Base-by-base conservation (phyloP, 805 yeast genomes). In the Candida quercuum region DNA sequence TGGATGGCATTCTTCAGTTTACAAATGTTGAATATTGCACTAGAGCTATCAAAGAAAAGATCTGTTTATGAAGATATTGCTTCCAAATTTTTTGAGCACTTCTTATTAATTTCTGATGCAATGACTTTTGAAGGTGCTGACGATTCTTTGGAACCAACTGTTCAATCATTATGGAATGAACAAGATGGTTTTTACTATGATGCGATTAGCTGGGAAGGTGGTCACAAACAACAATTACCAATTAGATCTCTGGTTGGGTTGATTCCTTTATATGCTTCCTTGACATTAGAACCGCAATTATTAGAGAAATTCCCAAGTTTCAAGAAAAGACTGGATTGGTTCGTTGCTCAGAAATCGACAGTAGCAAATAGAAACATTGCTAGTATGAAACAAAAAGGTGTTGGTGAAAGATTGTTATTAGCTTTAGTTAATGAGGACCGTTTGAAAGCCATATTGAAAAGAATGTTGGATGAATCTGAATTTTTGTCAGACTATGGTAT, bases 1-100 rank as follows among this genome's bases (percentile, higher is more conserved):
- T 88, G 97, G 97, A 86, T 88, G 93, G 96, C 95, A 0, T 88
- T 91, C 66, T 88, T 82, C 64, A 76, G 84, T 22, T 69, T 89
- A 52, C 89, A 84, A 56, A 87, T 88, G 96, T 73, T 89, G 61
- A 88, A 86, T 60, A 89, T 89, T 56, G 89, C 96, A 0, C 71
- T 88, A 45, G 96, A 89, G 60, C 72, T 88, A 51, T 91, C 96
- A 16, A 86, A 84, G 57, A 77, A 81, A 33, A 78, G 86, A 46
- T 79, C 85, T 0, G 93, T 85, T 15, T 89, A 89, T 63, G 96
- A 88, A 63, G 93, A 87, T 59, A 85, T 87, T 60, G 96, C 96
- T 3, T 82, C 94, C 37, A 89, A 88, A 64, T 88, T 88, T 60
- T 87, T 88, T 61, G 96, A 89, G 66, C 97, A 88, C 60, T 88